Evolutionary conservation across 2,329 filamentous ascomycete genomes (phyloP).

Genomic region (Trichoderma harzianum): DNA sequence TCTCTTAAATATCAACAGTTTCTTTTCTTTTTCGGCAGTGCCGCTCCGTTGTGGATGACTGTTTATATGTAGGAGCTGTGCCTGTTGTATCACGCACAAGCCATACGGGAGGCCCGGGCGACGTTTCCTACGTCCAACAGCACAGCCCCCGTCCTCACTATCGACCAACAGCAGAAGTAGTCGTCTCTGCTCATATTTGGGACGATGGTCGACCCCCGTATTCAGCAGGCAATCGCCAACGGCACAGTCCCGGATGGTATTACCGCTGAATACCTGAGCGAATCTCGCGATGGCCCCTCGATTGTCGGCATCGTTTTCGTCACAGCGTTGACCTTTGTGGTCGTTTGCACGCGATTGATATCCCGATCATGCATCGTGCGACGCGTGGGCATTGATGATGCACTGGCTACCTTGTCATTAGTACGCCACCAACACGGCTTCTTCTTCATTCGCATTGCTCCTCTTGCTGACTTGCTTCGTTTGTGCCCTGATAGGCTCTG

Average conservation of each 20-base stretch:
- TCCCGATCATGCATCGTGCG: slow-evolving; percentile 37
- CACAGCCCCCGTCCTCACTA: neutral
- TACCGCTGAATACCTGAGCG: slow-evolving; percentile 34
- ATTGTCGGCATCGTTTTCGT: slow-evolving; percentile 41
- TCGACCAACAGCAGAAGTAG: neutral
- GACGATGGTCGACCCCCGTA: slow-evolving; percentile 27
- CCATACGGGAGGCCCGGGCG: neutral
- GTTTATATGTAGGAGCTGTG: neutral
- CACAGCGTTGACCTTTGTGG: slow-evolving; percentile 31
- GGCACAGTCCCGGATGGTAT: slow-evolving; percentile 36
- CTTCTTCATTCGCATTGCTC: neutral
- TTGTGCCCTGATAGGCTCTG: slow-evolving; percentile 26
- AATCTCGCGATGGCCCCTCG: slow-evolving; percentile 36
- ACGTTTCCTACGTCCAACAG: neutral
- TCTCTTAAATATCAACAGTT: neutral
- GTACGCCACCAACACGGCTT: slow-evolving; percentile 25
- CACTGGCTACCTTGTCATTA: slow-evolving; percentile 34
- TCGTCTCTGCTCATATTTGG: neutral
- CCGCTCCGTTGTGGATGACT: neutral
- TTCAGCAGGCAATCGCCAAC: slow-evolving; percentile 33
- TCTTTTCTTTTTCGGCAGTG: slow-evolving; percentile 1
- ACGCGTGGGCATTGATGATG: slow-evolving; percentile 39
- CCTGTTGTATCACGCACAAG: neutral
- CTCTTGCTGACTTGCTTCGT: neutral
- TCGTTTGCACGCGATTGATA: slow-evolving; percentile 34